Conservation (phyloP, 495 filamentous ascomycete species). For the Hypoxylon intermedium region DNA sequence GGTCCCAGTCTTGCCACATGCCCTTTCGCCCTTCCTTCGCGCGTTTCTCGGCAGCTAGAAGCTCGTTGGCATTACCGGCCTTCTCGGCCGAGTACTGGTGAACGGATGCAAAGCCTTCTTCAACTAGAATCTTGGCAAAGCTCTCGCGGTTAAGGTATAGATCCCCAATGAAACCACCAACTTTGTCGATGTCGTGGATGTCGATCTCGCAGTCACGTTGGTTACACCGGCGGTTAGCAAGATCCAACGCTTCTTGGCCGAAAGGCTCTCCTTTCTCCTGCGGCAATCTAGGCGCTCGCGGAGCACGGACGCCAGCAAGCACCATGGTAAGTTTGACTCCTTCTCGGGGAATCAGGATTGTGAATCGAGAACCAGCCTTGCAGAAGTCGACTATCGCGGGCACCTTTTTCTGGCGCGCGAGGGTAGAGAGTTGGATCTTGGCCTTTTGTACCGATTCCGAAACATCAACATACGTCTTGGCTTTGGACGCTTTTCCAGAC, state of each 20-base stretch:
- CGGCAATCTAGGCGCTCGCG: slow-evolving; percentile 76
- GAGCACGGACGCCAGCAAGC: slow-evolving; percentile 91
- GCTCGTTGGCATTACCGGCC: slow-evolving; percentile 84
- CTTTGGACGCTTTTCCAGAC: slow-evolving; percentile 80
- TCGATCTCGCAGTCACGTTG: slow-evolving; percentile 98
- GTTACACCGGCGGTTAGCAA: slow-evolving; percentile 84
- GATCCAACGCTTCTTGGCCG: slow-evolving; percentile 90
- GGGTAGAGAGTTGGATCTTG: slow-evolving; percentile 84
- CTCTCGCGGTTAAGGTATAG: slow-evolving; percentile 95
- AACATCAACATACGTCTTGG: slow-evolving; percentile 82
- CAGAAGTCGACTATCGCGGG: slow-evolving; percentile 96
- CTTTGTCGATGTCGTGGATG: slow-evolving; percentile 92
- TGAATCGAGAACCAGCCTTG: slow-evolving; percentile 94
- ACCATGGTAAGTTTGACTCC: slow-evolving; percentile 95
- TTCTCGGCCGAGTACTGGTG: slow-evolving; percentile 96
- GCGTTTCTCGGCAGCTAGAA: slow-evolving; percentile 82
- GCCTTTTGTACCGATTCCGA: slow-evolving; percentile 94
- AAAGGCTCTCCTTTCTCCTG: slow-evolving; percentile 90
- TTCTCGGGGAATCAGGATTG: slow-evolving; percentile 88
- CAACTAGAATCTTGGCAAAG: slow-evolving; percentile 90
- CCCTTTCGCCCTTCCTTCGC: slow-evolving; percentile 89
- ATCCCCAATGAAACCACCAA: slow-evolving; percentile 95
- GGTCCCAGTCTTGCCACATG: slow-evolving; percentile 93
- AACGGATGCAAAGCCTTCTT: slow-evolving; percentile 91
- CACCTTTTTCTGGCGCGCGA: slow-evolving; percentile 89